Base-by-base conservation (phyloP, 331 rosid species). In the Quercus lobata region DNA sequence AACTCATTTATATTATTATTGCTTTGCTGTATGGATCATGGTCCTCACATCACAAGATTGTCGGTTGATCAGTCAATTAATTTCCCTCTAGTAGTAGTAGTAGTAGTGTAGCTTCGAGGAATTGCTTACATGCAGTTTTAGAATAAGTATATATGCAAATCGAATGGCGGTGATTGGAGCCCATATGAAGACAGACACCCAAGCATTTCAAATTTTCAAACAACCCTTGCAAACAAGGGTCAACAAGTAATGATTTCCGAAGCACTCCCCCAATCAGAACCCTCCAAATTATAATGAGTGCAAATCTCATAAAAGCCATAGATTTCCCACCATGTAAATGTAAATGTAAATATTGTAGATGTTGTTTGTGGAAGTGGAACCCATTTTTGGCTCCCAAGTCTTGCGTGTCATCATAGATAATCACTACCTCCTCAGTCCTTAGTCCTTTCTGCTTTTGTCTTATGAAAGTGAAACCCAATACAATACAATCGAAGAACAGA, bases 231-330 rank as follows among this genome's bases (percentile, higher is more conserved):
- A 5, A 21, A 6, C 46, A 7, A 9, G 63, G 32, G 85, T 83
- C 87, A 86, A 87, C 22, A 57, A 17, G 88, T 70, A 85, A 88
- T 89, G 76, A 92, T 84, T 71, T 30, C 19, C 2, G 35, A 29
- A 18, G 54, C 76, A 85, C 49, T 52, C 54, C 71, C 75, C 71
- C 82, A 82, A 85, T 84, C 81, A 83, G 84, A 90, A 87, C 85
- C 82, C 25, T 87, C 87, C 90, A 92, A 90, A 86, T 74, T 82
- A 57, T 30, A 87, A 84, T 89, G 86, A 92, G 87, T 79, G 72
- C 14, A 49, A 49, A 14, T 80, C 71, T 84, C 54, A 78, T 78
- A 19, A 76, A 60, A 78, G 74, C 77, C 17, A 70, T 49, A 71
- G 76, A 78, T 76, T 78, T 78, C 66, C 80, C 76, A 83, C 79